Base-by-base conservation (phyloP, 352 stramenopile genomes). In the Phytophthora aleatoria region DNA sequence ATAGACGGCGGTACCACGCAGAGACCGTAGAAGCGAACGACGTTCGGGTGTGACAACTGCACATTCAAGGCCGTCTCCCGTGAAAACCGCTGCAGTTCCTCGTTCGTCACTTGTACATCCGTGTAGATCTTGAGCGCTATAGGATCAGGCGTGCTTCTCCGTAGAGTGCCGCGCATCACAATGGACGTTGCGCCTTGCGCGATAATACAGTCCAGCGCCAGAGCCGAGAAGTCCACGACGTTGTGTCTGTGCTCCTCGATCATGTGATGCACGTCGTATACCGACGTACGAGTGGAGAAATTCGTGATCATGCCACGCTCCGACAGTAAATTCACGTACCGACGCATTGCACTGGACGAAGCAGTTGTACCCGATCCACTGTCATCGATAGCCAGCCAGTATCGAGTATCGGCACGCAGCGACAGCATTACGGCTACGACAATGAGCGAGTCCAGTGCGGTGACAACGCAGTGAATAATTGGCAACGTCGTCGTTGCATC, bases 71-170 rank as follows among this genome's bases (percentile, higher is more conserved):
- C 83, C 5, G 87, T 93, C 38, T 95, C 87, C 9, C 84, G 80
- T 0, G 87, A 95, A 42, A 95, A 95, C 0, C 84, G 72, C 36
- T 85, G 64, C 20, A 95, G 77, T 77, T 94, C 85, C 41, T 95
- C 87, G 49, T 91, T 83, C 13, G 85, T 94, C 16, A 94, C 85
- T 45, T 92, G 85, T 4, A 93, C 81, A 26, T 85, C 77, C 11
- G 86, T 94, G 72, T 94, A 95, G 49, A 95, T 92, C 65, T 95
- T 95, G 35, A 95, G 77, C 3, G 87, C 87, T 20, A 94, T 92
- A 11, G 85, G 65, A 2, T 73, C 73, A 1, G 58, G 70, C 11
- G 61, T 67, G 48, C 73, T 80, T 3, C 76, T 61, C 11, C 85
- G 79, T 27, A 96, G 45, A 0, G 73, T 67, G 9, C 87, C 87